Conservation (phyloP, 1,284 basidiomycete species). For the Stereum hirsutum region DNA sequence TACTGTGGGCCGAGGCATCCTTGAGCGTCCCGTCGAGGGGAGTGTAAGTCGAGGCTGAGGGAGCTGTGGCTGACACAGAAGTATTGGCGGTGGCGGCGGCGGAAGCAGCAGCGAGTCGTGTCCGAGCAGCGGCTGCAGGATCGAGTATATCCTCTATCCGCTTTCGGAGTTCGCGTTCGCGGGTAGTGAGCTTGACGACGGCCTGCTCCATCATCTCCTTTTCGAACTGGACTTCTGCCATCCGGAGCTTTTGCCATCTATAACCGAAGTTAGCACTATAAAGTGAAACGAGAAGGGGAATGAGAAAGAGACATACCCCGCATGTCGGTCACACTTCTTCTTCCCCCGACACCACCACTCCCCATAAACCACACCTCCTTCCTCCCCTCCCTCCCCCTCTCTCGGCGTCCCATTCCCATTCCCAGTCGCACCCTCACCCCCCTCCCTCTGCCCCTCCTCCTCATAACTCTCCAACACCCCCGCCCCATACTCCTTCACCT, state of each 20-base stretch:
- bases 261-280: slow-evolving; percentile 7
- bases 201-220: slow-evolving; percentile 58
- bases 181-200: slow-evolving; percentile 50
- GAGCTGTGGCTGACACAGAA: neutral
- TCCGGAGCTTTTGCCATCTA: slow-evolving; percentile 74
- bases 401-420: slow-evolving; percentile 15
- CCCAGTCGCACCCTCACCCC: too few species aligned
- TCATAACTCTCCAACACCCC: slow-evolving; percentile 63
- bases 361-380: slow-evolving; percentile 27
- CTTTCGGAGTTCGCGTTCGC: slow-evolving; percentile 66
- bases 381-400: slow-evolving; percentile 30
- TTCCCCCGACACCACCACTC: slow-evolving; percentile 72
- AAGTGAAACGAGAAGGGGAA: slow-evolving; percentile 4
- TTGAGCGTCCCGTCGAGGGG: too few species aligned
- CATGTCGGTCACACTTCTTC: slow-evolving; percentile 69
- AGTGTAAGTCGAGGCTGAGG: too few species aligned
- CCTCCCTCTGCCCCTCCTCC: slow-evolving; percentile 23
- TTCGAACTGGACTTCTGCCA: slow-evolving; percentile 63
- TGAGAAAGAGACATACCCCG: slow-evolving; percentile 39
- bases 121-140: slow-evolving; percentile 33
- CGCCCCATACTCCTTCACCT: slow-evolving; percentile 57
- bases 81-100: slow-evolving; percentile 1
- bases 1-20: too few species aligned
- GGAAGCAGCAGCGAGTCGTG: too few species aligned
- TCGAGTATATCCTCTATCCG: slow-evolving; percentile 62